Evolutionary conservation across 192 early-diverging fungal species (phyloP), one percentile per base, ranked within the genome.

Genomic region (Coemansia sp.): DNA sequence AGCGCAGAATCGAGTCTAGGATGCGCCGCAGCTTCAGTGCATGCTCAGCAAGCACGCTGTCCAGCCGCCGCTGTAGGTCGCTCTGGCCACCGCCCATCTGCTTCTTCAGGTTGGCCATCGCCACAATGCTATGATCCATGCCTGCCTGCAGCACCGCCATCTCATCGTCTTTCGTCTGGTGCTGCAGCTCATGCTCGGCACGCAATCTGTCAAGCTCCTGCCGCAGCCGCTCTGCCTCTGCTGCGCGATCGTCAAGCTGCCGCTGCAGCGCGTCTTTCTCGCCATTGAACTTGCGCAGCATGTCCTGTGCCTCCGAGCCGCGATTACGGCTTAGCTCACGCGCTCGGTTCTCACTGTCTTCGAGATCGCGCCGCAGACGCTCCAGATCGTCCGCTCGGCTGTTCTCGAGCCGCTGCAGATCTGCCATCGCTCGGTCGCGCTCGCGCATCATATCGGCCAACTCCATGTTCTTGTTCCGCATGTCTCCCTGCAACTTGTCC

Each of bases 381-480:
- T 83, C 79, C 55, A 97, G 76, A 63, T 97, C 95, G 47, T 92
- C 92, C 22, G 89, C 87, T 69, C 93, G 92, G 55, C 86, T 86
- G 67, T 88, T 81, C 58, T 89, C 87, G 63, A 94, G 63, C 45
- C 92, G 86, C 68, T 91, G 87, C 15, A 93, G 76, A 56, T 96
- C 92, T 37, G 89, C 88, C 62, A 86, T 83, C 49, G 93, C 86
- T 58, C 89, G 87, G 78, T 95, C 92, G 57, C 93, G 86, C 75
- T 97, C 93, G 49, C 94, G 88, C 65, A 98, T 90, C 83, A 94
- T 91, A 64, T 97, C 93, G 8, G 92, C 87, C 50, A 89, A 70
- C 72, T 92, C 89, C 32, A 88, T 66, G 69, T 90, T 90, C 82
- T 89, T 92, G 75, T 86, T 82, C 68, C 84, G 77, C 83, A 87